Evolutionary conservation across 1,284 basidiomycete genomes (phyloP), one percentile per base, ranked within the genome.

Genomic region (Pseudozyma pruni): DNA sequence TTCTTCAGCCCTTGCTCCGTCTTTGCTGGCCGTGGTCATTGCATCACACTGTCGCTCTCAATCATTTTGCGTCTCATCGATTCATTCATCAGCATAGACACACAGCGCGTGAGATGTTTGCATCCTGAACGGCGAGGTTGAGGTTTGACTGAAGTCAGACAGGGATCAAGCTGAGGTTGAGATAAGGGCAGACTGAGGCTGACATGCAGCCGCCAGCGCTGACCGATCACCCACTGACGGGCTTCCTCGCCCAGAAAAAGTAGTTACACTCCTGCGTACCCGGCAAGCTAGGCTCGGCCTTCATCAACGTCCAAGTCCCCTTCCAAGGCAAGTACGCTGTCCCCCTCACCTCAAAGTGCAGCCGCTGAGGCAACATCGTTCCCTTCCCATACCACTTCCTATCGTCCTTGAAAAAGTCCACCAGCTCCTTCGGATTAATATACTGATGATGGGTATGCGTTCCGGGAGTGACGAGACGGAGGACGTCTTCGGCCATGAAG

Each of bases 401-500:
- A 72, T 88, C 83, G 29, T 82, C 84, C 51, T 87, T 86, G 84
- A 98, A 95, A 84, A 92, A 97, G 9, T 86, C 86, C 32, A 91
- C 84, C n/a, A 99, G 87, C 82, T 99, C 95, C 0, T 86, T 85
- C 1, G 95, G 93, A 71, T 92, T 91, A 80, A 99, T 86, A 83
- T 88, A 99, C 84, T 99, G 97, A 35, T 87, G 86, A 80, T 92
- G 91, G 0, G 92, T 93, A 83, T 99, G 96, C 5, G 96, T 98
- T 3, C 95, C 94, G 0, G 87, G 88, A 0, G 91, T 86, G 47
- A 98, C 96, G 72, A 93, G 86, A 1, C 90, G 86, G 9, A 83
- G 57, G 14, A 96, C 85, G 48, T 94, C 80, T 84, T 99, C 95
- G 4, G 94, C 95, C 44, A 94, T 85, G 58, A 94, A 87, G 78